These are phyloP conservation scores for Jamesozyma piceae DNA, from an alignment of 805 yeast species.

Conservation along the genomic window DNA sequence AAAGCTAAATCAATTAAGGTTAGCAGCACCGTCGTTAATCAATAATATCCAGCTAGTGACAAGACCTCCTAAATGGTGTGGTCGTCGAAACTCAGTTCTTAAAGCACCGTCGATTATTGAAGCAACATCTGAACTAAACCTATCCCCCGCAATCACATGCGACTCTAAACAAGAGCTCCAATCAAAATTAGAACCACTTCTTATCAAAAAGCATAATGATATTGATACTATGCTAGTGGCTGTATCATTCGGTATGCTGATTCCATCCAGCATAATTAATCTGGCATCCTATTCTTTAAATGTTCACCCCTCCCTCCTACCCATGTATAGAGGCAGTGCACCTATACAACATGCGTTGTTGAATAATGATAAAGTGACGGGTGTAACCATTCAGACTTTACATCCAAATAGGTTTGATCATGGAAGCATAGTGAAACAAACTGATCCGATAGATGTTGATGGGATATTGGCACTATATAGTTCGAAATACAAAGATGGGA, in stretches of 20 bases:
- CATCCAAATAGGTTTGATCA: constrained; percentile 81
- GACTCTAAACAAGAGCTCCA: constrained; percentile 18
- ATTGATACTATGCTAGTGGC: constrained; percentile 60
- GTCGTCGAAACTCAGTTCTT: constrained; percentile 41
- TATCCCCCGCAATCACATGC: constrained; percentile 22
- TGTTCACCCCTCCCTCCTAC: constrained; percentile 87
- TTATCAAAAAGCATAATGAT: constrained; percentile 5
- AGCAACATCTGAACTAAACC: constrained; percentile 29
- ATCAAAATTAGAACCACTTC: constrained; percentile 5
- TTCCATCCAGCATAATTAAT: constrained; percentile 52
- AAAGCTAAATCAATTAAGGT: constrained; percentile 26
- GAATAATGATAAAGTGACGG: constrained; percentile 54
- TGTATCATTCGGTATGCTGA: constrained; percentile 78
- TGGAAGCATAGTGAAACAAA: constrained; percentile 61
- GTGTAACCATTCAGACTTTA: constrained; percentile 81
- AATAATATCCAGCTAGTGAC: constrained; percentile 51
- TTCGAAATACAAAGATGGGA: constrained; percentile 11
- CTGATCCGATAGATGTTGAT: constrained; percentile 24
- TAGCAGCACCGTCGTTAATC: constrained; percentile 12
- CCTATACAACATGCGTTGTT: constrained; percentile 77
- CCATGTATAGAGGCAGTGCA: constrained; percentile 76
- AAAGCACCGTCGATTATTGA: constrained; percentile 47
- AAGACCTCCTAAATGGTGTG: constrained; percentile 52
- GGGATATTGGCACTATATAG: constrained; percentile 6
- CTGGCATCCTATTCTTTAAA: constrained; percentile 56